phyloP scores from a whole-genome alignment of 1,284 basidiomycete genomes.

The Microbotryum silenes-acaulis region DNA sequence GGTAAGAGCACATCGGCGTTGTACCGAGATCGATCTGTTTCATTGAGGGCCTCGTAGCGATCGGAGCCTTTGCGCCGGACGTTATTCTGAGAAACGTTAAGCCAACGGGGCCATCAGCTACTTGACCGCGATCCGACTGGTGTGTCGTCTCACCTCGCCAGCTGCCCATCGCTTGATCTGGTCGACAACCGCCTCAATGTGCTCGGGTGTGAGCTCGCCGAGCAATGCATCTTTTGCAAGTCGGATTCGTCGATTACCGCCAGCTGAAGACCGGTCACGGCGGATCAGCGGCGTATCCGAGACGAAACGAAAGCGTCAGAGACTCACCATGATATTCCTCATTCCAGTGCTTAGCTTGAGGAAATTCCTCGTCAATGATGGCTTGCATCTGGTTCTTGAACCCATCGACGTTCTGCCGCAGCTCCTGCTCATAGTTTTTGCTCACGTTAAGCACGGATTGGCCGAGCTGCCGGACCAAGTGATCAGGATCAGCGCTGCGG shows the following conservation, averaged over 20 bases:
- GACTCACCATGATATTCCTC: slow-evolving; percentile 7
- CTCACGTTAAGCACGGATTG: slow-evolving; percentile 1
- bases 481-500: background rate
- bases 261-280: background rate
- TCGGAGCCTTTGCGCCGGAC: slow-evolving; percentile 8
- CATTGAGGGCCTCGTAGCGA: slow-evolving; percentile 12
- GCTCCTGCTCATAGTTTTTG: background rate
- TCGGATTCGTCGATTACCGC: slow-evolving; percentile 1
- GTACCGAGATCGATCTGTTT: slow-evolving; percentile 6
- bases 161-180: slow-evolving; percentile 2
- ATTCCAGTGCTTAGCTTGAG: background rate
- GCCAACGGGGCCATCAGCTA: too few relatives aligned
- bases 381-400: slow-evolving; percentile 1
- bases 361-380: slow-evolving; percentile 9
- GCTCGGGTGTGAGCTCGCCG: slow-evolving; percentile 10
- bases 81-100: background rate
- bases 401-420: background rate
- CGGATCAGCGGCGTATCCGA: too few relatives aligned
- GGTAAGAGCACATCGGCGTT: slow-evolving; percentile 20
- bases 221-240: slow-evolving; percentile 11
- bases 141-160: background rate
- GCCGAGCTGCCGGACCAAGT: slow-evolving; percentile 3
- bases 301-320: too few relatives aligned
- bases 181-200: slow-evolving; percentile 7
- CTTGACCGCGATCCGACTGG: too few relatives aligned